Percentiles rank a stretch among this genome's conserved stretches.
phyloP scores from a whole-genome alignment of 2,329 filamentous ascomycete species.

The Aspergillus neotritici region DNA sequence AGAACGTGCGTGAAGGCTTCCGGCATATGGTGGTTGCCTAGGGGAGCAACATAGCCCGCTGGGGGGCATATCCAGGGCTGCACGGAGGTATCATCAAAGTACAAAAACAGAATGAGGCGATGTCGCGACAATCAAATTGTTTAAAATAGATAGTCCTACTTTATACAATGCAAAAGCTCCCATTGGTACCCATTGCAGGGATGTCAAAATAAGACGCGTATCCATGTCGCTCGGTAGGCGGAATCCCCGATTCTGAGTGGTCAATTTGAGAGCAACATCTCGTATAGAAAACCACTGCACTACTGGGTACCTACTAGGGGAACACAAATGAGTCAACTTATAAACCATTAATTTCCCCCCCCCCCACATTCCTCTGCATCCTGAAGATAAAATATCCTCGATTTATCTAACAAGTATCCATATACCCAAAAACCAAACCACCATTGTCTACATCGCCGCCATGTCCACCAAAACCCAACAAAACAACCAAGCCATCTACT shows the following conservation, averaged over 20 bases:
- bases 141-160: too few species aligned
- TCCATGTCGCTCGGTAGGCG: too few species aligned
- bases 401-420: conserved; percentile 45
- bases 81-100: too few species aligned
- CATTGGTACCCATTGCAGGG: too few species aligned
- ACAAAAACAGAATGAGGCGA: too few species aligned
- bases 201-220: too few species aligned
- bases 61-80: too few species aligned
- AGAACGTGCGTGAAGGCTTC: too few species aligned
- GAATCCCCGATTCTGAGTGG: conserved; percentile 4
- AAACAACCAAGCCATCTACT: conserved; percentile 21
- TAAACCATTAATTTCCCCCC: conserved; percentile 17
- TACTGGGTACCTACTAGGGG: not conserved
- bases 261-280: conserved; percentile 12
- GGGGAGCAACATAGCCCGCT: too few species aligned
- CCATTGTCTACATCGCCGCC: not conserved
- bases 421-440: not conserved
- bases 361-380: conserved; percentile 40
- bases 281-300: not conserved
- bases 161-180: too few species aligned
- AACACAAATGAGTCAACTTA: not conserved
- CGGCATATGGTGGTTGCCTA: too few species aligned
- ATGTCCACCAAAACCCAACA: conserved; percentile 4
- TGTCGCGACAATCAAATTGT: too few species aligned
- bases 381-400: conserved; percentile 48